Evolutionary conservation across 345 rosid genomes (phyloP), one percentile per base, ranked within the genome.

Genomic region (Heritiera littoralis): DNA sequence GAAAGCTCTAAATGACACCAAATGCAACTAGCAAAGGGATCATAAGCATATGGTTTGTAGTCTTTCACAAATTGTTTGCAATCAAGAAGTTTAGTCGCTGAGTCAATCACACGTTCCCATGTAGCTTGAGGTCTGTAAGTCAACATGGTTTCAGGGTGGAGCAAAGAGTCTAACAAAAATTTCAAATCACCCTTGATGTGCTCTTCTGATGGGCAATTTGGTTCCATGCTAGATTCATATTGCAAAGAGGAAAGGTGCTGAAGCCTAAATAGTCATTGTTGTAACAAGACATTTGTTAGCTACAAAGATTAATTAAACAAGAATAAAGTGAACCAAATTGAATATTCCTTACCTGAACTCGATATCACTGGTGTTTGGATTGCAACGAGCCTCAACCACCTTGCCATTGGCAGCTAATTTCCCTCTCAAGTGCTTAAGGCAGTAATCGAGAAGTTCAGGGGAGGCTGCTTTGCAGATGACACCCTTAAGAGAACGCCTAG

Each of bases 41-140:
- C 80, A 20, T 32, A 66, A 17, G 17, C 70, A 13, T 45, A 77
- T 12, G 72, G 77, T 63, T 63, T 66, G 80, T 86, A 89, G 69
- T 88, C 93, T 82, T 89, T 91, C 73, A 89, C 78, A 78, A 93
- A 93, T 52, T 91, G 91, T 78, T 93, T 91, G 84, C 98, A 90
- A 75, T 93, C 98, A 9, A 91, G 85, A 80, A 93, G 86, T 80
- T 85, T 93, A 41, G 83, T 84, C 41, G 88, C 92, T 6, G 88
- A 84, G 45, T 87, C 89, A 18, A 73, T 77, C 87, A 87, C 70
- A 1, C 51, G 45, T 40, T 86, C 85, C 70, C 84, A 82, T 28
- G 86, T 83, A 7, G 82, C 82, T 23, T 75, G 85, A 66, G 86
- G 84, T 66, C 84, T 79, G 58, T 77, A 81, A 74, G 80, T 65